These are phyloP conservation scores for Phytophthora nicotianae DNA, from an alignment of 352 stramenopile species.

Conservation along the genomic window DNA sequence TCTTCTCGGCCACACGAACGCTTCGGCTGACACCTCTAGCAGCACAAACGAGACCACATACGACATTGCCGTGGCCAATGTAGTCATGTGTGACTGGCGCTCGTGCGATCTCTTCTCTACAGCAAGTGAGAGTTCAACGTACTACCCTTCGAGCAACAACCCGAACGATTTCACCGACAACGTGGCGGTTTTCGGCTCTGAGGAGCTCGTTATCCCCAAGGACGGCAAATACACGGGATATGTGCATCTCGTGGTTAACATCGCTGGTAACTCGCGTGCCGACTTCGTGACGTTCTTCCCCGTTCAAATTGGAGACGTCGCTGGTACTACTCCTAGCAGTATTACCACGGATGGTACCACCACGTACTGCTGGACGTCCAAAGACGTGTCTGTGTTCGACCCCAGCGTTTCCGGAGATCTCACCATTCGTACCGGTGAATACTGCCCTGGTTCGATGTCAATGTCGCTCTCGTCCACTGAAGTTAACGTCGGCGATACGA, in stretches of 20 bases:
- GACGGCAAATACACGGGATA: slow-evolving; percentile 84
- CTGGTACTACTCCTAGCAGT: slow-evolving; percentile 48
- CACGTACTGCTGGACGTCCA: slow-evolving; percentile 76
- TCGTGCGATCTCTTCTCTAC: slow-evolving; percentile 73
- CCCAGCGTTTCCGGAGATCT: slow-evolving; percentile 53
- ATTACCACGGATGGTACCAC: slow-evolving; percentile 68
- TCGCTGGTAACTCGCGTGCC: slow-evolving; percentile 63
- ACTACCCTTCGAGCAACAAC: slow-evolving; percentile 73
- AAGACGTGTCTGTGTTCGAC: slow-evolving; percentile 68
- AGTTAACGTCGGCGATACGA: slow-evolving; percentile 51
- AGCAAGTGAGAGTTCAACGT: slow-evolving; percentile 47
- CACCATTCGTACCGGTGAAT: slow-evolving; percentile 65
- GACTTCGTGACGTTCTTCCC: slow-evolving; percentile 86
- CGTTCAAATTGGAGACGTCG: slow-evolving; percentile 69
- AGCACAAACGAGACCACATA: slow-evolving; percentile 46
- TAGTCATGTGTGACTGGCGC: slow-evolving; percentile 82
- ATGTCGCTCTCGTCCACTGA: slow-evolving; percentile 59
- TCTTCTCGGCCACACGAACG: slow-evolving; percentile 35
- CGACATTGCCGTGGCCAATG: slow-evolving; percentile 69
- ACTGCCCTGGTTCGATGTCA: slow-evolving; percentile 71
- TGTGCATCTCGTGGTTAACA: slow-evolving; percentile 69
- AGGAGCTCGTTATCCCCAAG: slow-evolving; percentile 74
- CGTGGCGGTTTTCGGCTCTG: slow-evolving; percentile 61
- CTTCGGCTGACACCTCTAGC: slow-evolving; percentile 20
- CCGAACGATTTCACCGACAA: slow-evolving; percentile 65